Percentiles rank a stretch among this genome's conserved stretches.
Evolutionary conservation across 768 basidiomycete genomes (phyloP).

Genomic region (Mycena polygramma): DNA sequence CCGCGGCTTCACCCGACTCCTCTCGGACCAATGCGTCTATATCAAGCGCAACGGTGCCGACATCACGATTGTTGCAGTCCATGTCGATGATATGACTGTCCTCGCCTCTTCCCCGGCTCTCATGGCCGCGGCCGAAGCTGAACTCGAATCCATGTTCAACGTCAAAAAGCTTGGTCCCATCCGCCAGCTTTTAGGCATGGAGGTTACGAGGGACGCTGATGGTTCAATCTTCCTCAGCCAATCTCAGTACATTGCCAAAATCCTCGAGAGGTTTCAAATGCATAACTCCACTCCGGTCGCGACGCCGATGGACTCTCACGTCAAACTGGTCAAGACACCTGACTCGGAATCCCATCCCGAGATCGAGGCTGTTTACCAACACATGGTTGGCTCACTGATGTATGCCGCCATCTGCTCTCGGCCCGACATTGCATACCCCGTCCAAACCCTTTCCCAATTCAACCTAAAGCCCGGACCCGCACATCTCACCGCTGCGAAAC

Average conservation of each 20-base stretch:
- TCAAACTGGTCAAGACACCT: constrained; percentile 20
- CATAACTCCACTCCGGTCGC: constrained; percentile 6
- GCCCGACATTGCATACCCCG: constrained; percentile 50
- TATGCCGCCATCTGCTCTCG: constrained; percentile 47
- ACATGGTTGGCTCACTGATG: constrained; percentile 46
- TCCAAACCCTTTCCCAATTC: constrained; percentile 44
- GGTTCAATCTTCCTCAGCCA: constrained; percentile 39
- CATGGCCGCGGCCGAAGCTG: constrained; percentile 17
- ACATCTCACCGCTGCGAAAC: constrained; percentile 15
- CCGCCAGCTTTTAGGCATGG: constrained; percentile 41
- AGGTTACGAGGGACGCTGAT: constrained; percentile 35
- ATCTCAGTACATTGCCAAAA: constrained; percentile 31
- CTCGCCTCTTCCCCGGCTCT: constrained; percentile 13
- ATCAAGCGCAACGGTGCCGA: constrained; percentile 24
- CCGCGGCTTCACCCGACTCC: constrained; percentile 24
- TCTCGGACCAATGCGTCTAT: constrained; percentile 37
- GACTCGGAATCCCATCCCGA: constrained; percentile 24
- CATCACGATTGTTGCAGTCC: not conserved
- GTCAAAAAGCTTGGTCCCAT: constrained; percentile 37
- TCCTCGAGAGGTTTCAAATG: constrained; percentile 35
- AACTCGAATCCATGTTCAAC: constrained; percentile 35
- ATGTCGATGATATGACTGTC: too few relatives aligned
- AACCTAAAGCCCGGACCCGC: constrained; percentile 20
- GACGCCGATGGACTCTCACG: constrained; percentile 18
- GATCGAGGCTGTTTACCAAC: constrained; percentile 39